These are phyloP conservation scores for Trichoderma sp. DNA, from an alignment of 2,329 filamentous ascomycete genomes.

Conservation along the genomic window DNA sequence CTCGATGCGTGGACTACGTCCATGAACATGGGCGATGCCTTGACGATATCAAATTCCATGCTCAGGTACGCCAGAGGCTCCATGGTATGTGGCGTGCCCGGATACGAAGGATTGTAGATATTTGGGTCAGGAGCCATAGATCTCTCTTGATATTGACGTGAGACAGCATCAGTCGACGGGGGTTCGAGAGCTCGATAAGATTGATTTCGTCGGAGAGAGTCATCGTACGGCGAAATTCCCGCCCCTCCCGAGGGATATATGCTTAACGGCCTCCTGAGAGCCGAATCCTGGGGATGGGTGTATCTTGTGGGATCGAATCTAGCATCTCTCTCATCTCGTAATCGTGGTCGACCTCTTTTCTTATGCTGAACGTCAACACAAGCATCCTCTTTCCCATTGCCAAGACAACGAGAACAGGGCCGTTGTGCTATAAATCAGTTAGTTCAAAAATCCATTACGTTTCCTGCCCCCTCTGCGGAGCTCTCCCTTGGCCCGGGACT, in stretches of 20 bases:
- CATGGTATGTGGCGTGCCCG: constrained; percentile 39
- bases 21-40: constrained; percentile 53
- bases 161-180: constrained; percentile 39
- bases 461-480: neutral
- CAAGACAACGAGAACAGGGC: constrained; percentile 73
- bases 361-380: constrained; percentile 85
- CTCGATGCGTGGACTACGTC: constrained; percentile 51
- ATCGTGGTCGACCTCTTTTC: constrained; percentile 72
- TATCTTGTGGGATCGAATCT: constrained; percentile 53
- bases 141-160: constrained; percentile 50
- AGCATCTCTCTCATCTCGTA: constrained; percentile 67
- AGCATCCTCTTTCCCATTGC: constrained; percentile 74
- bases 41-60: constrained; percentile 56
- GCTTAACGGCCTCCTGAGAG: constrained; percentile 48
- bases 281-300: constrained; percentile 44
- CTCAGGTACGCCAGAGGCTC: constrained; percentile 59
- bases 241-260: constrained; percentile 47
- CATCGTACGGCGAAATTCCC: constrained; percentile 44
- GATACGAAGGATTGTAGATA: constrained; percentile 45
- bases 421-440: constrained; percentile 58
- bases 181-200: constrained; percentile 55
- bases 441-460: constrained; percentile 25
- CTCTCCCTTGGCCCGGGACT: neutral
- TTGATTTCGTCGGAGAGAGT: constrained; percentile 44
- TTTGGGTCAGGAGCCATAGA: constrained; percentile 48